Percentiles rank a stretch among this genome's conserved stretches.
phyloP scores from a whole-genome alignment of 805 yeast species.

The Candida verbasci region DNA sequence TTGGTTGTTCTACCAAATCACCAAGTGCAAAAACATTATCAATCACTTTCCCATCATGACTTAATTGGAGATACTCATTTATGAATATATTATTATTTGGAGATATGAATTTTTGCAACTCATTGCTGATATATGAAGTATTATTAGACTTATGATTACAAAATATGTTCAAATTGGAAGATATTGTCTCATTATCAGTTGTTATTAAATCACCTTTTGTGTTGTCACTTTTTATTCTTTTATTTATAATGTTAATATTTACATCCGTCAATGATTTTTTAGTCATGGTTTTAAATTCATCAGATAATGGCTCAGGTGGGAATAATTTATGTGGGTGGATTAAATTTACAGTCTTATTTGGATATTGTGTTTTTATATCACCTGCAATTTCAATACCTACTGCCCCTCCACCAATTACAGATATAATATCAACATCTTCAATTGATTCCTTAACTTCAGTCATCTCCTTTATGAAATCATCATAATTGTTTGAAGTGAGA shows the following conservation, averaged over 20 bases:
- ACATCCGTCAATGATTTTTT: slow-evolving; percentile 21
- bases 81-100: slow-evolving; percentile 25
- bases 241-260: slow-evolving; percentile 26
- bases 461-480: slow-evolving; percentile 42
- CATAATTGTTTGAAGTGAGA: slow-evolving; percentile 32
- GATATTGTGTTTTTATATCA: slow-evolving; percentile 30
- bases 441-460: slow-evolving; percentile 24
- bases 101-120: slow-evolving; percentile 21
- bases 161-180: slow-evolving; percentile 32
- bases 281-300: slow-evolving; percentile 23
- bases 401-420: slow-evolving; percentile 46
- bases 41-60: slow-evolving; percentile 11
- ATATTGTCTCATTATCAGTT: slow-evolving; percentile 21
- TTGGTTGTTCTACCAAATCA: slow-evolving; percentile 35
- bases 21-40: slow-evolving; percentile 33
- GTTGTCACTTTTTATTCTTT: slow-evolving; percentile 25
- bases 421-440: slow-evolving; percentile 24
- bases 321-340: slow-evolving; percentile 33
- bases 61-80: slow-evolving; percentile 34
- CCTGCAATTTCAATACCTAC: slow-evolving; percentile 42
- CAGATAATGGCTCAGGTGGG: slow-evolving; percentile 35
- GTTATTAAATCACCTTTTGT: slow-evolving; percentile 23
- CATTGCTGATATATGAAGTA: slow-evolving; percentile 19
- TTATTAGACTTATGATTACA: slow-evolving; percentile 31
- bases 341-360: slow-evolving; percentile 29